A percentile compares a stretch with the other conserved stretches of the same genome.
These are phyloP conservation scores for Pleurostoma richardsiae DNA, from an alignment of 2,329 filamentous ascomycete genomes.

Conservation along the genomic window DNA sequence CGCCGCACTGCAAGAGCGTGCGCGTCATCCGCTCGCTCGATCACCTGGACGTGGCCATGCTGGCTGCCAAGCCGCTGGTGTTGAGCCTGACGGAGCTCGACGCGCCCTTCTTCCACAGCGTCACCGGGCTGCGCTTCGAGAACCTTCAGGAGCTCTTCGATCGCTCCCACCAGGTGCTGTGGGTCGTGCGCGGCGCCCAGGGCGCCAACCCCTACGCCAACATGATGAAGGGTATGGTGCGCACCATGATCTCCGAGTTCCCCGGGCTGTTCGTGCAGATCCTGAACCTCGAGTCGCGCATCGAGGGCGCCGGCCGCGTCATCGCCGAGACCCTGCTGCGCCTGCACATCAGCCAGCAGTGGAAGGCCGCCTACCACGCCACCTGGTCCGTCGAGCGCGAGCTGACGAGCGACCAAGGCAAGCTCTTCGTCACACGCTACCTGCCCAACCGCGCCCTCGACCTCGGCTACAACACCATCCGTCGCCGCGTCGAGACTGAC, in stretches of 20 bases:
- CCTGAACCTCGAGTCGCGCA: background rate
- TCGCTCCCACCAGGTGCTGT: slow-evolving; percentile 10
- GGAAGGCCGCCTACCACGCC: background rate
- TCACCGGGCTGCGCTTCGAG: background rate
- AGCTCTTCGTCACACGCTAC: too few relatives aligned
- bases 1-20: background rate
- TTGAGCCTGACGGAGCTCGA: background rate
- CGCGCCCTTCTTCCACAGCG: background rate
- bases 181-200: slow-evolving; percentile 13
- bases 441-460: too few relatives aligned
- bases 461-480: too few relatives aligned
- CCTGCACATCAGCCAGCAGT: background rate
- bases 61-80: background rate
- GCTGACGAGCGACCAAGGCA: too few relatives aligned
- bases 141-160: slow-evolving; percentile 11
- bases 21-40: background rate
- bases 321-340: background rate
- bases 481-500: too few relatives aligned
- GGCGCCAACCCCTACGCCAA: slow-evolving; percentile 11
- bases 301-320: background rate
- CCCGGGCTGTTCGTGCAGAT: background rate
- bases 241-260: slow-evolving; percentile 13
- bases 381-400: too few relatives aligned
- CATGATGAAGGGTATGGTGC: slow-evolving; percentile 14
- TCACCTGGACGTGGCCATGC: background rate